A percentile compares a stretch with the other conserved stretches of the same genome.
Conservation (phyloP, 2,329 filamentous ascomycete genomes). For the Rutstroemia sp. region DNA sequence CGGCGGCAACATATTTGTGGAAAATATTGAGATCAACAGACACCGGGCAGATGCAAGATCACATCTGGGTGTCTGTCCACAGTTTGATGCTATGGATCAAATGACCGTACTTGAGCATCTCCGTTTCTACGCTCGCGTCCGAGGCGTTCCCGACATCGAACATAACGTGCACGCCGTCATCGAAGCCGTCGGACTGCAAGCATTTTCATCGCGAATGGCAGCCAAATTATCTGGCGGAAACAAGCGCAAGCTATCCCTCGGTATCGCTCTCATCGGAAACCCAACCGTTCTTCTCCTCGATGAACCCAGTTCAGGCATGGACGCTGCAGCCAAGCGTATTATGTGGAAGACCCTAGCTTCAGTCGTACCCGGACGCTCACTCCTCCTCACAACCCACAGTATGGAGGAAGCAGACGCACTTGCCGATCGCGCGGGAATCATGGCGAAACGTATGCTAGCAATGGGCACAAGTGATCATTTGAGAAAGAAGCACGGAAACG, state of each 20-base stretch:
- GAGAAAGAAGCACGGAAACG: conserved; percentile 67
- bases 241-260: conserved; percentile 84
- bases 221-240: conserved; percentile 80
- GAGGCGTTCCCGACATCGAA: conserved; percentile 67
- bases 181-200: conserved; percentile 68
- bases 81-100: conserved; percentile 74
- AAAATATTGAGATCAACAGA: conserved; percentile 66
- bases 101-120: conserved; percentile 89
- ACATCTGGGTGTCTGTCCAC: conserved; percentile 85
- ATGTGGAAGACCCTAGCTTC: conserved; percentile 84
- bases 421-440: conserved; percentile 75
- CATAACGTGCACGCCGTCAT: conserved; percentile 74
- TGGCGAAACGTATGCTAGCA: conserved; percentile 79
- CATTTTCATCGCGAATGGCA: conserved; percentile 68
- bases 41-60: conserved; percentile 65
- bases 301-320: conserved; percentile 82
- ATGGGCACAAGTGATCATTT: conserved; percentile 69
- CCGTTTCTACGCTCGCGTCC: conserved; percentile 76
- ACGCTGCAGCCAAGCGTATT: conserved; percentile 81
- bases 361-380: conserved; percentile 68
- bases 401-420: conserved; percentile 95
- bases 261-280: conserved; percentile 88
- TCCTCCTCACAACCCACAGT: conserved; percentile 84
- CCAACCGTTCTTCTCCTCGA: conserved; percentile 81
- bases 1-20: conserved; percentile 74